Conservation (phyloP, 352 stramenopile genomes). For the Globisporangium paddicum region DNA sequence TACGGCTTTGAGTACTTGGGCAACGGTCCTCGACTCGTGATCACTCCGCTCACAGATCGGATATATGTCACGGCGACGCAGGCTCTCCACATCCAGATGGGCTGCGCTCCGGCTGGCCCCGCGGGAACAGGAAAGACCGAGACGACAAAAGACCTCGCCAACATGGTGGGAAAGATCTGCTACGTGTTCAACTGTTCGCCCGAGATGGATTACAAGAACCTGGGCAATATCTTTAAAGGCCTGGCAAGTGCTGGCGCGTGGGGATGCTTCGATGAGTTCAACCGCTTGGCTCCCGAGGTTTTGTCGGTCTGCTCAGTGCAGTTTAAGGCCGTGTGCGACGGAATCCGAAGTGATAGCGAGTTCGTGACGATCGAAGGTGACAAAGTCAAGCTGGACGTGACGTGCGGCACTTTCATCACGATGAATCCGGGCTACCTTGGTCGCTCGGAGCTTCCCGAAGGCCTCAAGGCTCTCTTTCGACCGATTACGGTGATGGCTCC, state of each 20-base stretch:
- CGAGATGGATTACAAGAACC: constrained; percentile 95
- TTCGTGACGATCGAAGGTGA: constrained; percentile 91
- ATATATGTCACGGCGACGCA: constrained; percentile 96
- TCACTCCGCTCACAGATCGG: constrained; percentile 93
- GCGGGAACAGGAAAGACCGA: constrained; percentile 94
- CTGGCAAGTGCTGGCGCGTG: constrained; percentile 90
- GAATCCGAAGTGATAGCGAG: constrained; percentile 82
- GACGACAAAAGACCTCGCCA: constrained; percentile 93
- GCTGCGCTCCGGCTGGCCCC: constrained; percentile 90
- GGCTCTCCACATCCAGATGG: constrained; percentile 93
- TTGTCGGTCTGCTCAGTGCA: constrained; percentile 92
- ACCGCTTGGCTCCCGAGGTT: constrained; percentile 90
- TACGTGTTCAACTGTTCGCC: constrained; percentile 95
- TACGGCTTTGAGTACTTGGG: constrained; percentile 96
- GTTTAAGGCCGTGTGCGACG: constrained; percentile 95
- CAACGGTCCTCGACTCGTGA: constrained; percentile 91
- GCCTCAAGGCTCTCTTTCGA: constrained; percentile 93
- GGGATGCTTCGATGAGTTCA: constrained; percentile 97
- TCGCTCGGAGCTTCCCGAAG: constrained; percentile 91
- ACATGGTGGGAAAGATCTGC: constrained; percentile 90
- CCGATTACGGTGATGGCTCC: constrained; percentile 96
- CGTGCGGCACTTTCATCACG: constrained; percentile 94
- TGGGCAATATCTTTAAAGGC: constrained; percentile 96
- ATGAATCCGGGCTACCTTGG: constrained; percentile 97
- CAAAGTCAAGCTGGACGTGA: constrained; percentile 82